Evolutionary conservation across 2,329 filamentous ascomycete genomes (phyloP).

Genomic region (Scedosporium dehoogii): DNA sequence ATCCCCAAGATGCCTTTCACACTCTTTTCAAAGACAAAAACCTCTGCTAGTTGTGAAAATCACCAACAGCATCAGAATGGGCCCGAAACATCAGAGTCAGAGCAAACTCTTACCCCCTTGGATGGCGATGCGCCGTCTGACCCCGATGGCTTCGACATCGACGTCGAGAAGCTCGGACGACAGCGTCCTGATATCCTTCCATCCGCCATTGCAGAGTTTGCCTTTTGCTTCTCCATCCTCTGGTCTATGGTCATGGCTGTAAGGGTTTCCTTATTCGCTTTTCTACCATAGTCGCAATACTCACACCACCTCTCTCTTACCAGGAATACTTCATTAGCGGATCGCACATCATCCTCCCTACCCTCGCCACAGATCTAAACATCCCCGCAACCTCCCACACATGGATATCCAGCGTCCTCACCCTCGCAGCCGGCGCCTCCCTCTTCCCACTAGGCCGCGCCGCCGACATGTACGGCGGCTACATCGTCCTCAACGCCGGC

Average conservation of each 20-base stretch:
- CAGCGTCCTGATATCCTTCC: constrained; percentile 48
- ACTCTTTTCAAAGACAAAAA: background rate
- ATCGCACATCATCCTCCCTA: constrained; percentile 46
- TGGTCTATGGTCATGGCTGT: constrained; percentile 48
- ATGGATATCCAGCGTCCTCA: constrained; percentile 56
- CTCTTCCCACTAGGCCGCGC: constrained; percentile 55
- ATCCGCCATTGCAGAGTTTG: constrained; percentile 42
- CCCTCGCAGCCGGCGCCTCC: constrained; percentile 44
- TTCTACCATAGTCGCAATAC: background rate
- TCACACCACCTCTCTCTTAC: background rate
- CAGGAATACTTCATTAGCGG: constrained; percentile 12
- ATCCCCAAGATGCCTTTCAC: background rate
- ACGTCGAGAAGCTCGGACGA: constrained; percentile 51
- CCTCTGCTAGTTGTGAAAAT: background rate
- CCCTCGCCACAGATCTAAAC: constrained; percentile 47
- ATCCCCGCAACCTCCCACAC: constrained; percentile 52
- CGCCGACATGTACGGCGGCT: constrained; percentile 54
- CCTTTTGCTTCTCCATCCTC: constrained; percentile 52
- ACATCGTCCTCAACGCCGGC: constrained; percentile 48
- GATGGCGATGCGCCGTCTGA: constrained; percentile 2
- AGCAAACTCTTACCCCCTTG: background rate
- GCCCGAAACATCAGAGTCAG: background rate
- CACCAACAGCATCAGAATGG: background rate
- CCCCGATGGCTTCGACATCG: constrained; percentile 9
- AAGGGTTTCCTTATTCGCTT: background rate